Conservation (phyloP, 1,284 basidiomycete genomes). For the Baeospora myosura region DNA sequence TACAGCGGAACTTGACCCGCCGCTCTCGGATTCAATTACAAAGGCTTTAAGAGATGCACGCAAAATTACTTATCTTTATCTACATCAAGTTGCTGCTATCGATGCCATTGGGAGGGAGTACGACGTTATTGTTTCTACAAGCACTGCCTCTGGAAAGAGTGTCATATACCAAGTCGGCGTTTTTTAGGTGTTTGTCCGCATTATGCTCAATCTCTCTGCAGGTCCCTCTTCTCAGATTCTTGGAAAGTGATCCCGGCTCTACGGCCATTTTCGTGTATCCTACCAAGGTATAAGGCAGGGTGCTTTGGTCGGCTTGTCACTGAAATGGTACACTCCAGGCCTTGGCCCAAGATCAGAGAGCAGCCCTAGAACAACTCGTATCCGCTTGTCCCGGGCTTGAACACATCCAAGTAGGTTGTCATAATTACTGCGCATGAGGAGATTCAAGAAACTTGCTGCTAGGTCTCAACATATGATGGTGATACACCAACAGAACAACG, state of each 20-base stretch:
- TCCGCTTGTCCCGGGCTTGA: conserved; percentile 55
- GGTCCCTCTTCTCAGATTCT: conserved; percentile 66
- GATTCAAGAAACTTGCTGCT: not conserved
- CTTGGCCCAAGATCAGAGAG: conserved; percentile 82
- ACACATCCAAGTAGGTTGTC: conserved; percentile 42
- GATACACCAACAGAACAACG: conserved; percentile 73
- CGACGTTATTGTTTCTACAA: conserved; percentile 85
- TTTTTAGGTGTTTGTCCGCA: not conserved
- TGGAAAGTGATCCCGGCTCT: conserved; percentile 55
- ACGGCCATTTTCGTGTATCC: conserved; percentile 88
- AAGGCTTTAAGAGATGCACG: conserved; percentile 57
- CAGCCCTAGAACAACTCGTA: conserved; percentile 62
- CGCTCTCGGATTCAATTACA: conserved; percentile 51
- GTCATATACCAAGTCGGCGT: conserved; percentile 73
- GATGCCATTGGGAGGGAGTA: conserved; percentile 53
- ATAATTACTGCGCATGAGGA: not conserved
- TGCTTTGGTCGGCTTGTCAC: not conserved
- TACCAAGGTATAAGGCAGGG: conserved; percentile 54
- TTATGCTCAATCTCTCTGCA: conserved; percentile 20
- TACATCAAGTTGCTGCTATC: conserved; percentile 77
- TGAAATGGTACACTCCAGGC: conserved; percentile 39
- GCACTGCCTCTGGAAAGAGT: conserved; percentile 89
- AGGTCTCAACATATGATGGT: conserved; percentile 82
- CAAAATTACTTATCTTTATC: conserved; percentile 64
- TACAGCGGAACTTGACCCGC: conserved; percentile 44